phyloP scores from a whole-genome alignment of 179 eudicot genomes.

The Beta lomatogona region DNA sequence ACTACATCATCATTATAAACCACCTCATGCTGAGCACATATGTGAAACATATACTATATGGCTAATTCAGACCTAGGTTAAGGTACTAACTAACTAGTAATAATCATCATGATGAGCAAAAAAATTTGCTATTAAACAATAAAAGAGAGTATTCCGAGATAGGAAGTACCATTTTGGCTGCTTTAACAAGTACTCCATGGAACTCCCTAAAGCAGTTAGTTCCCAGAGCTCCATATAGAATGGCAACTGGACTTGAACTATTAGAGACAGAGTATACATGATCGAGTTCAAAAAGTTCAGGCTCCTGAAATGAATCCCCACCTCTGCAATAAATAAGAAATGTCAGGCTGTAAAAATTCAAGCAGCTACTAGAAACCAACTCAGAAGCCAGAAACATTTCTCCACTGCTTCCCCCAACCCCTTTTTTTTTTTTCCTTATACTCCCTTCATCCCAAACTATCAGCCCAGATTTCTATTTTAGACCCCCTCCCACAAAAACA shows the following conservation, averaged over 20 bases:
- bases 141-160: not conserved
- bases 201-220: constrained; percentile 81
- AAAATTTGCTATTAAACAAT: not conserved
- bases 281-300: constrained; percentile 89
- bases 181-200: constrained; percentile 63
- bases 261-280: constrained; percentile 69
- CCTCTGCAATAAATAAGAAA: constrained; percentile 40
- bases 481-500: not conserved
- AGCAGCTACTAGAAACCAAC: not conserved
- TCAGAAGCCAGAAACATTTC: not conserved
- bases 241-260: constrained; percentile 70
- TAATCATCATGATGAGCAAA: not conserved
- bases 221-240: constrained; percentile 95
- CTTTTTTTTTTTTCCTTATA: not conserved
- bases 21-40: not conserved
- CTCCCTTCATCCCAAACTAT: not conserved
- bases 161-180: constrained; percentile 70
- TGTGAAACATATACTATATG: too few relatives aligned
- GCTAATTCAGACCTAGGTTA: too few relatives aligned
- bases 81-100: not conserved
- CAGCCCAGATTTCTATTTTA: not conserved
- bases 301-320: constrained; percentile 69
- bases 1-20: not conserved
- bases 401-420: not conserved
- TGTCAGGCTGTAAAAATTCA: not conserved